These are phyloP conservation scores for Marsdenia floribunda DNA, from an alignment of 257 asterid genomes.

Conservation along the genomic window DNA sequence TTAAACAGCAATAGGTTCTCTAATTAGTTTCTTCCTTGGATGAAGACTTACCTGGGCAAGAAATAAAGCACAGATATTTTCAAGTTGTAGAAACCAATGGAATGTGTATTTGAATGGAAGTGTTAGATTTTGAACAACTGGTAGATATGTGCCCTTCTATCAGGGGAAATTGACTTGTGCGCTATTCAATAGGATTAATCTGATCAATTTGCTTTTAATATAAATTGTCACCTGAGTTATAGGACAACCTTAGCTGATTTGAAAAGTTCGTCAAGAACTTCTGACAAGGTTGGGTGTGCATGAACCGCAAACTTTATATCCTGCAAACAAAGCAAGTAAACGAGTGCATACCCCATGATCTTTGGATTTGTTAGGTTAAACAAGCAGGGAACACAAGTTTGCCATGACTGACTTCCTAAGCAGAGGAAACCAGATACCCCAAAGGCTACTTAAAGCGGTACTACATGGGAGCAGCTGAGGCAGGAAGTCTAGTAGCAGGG, in stretches of 20 bases:
- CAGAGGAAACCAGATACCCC: background rate
- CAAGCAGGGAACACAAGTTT: background rate
- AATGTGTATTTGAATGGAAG: too few relatives aligned
- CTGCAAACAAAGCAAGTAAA: slow-evolving; percentile 7
- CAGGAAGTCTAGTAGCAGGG: too few relatives aligned
- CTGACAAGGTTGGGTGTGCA: slow-evolving; percentile 54
- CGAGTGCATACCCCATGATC: too few relatives aligned
- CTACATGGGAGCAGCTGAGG: background rate
- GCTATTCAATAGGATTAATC: background rate
- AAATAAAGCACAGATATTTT: background rate
- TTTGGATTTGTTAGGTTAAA: background rate
- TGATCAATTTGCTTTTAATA: background rate
- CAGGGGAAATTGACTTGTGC: background rate
- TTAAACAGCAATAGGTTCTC: slow-evolving; percentile 30
- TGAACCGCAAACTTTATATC: slow-evolving; percentile 47
- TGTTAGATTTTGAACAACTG: background rate
- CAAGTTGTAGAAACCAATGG: too few relatives aligned
- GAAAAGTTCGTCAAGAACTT: slow-evolving; percentile 47
- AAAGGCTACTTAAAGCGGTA: background rate
- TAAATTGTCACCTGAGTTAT: background rate
- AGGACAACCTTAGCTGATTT: slow-evolving; percentile 39
- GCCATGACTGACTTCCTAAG: background rate
- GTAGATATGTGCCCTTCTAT: background rate
- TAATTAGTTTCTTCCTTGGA: slow-evolving; percentile 10
- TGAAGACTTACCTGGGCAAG: slow-evolving; percentile 24